Percentiles rank a stretch among this genome's conserved stretches.
Evolutionary conservation across 192 early-diverging fungal species (phyloP).

Genomic region (Geranomyces michiganensis): DNA sequence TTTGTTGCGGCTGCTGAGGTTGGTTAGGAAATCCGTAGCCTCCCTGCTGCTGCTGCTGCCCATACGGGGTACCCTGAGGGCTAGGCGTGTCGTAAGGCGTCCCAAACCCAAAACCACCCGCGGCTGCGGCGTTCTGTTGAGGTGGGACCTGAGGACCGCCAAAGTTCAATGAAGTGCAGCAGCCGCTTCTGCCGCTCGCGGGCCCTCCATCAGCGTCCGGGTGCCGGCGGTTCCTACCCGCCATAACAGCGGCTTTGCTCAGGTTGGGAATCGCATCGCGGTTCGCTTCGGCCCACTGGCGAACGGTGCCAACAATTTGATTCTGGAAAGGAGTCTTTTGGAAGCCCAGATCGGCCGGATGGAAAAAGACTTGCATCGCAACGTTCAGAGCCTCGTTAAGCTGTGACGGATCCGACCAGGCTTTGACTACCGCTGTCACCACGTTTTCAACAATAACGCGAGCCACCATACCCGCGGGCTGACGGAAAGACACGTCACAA

Average conservation of each 20-base stretch:
- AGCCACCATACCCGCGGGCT: slow-evolving; percentile 31
- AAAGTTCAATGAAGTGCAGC: neutral
- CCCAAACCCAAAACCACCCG: neutral
- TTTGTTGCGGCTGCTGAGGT: neutral
- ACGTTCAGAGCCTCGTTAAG: slow-evolving; percentile 13
- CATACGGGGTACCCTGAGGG: neutral
- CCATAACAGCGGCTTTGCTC: slow-evolving; percentile 20
- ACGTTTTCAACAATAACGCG: slow-evolving; percentile 28
- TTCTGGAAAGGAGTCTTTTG: slow-evolving; percentile 22
- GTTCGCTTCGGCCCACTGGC: slow-evolving; percentile 29
- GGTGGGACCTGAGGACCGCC: neutral
- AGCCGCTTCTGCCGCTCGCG: neutral
- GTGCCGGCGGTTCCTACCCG: slow-evolving; percentile 16
- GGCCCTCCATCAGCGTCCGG: neutral
- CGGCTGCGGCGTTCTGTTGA: neutral
- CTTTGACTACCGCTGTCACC: slow-evolving; percentile 29
- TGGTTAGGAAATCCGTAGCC: neutral
- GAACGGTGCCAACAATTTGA: slow-evolving; percentile 26
- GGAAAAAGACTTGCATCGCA: slow-evolving; percentile 37
- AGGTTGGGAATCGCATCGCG: neutral
- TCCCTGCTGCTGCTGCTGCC: neutral
- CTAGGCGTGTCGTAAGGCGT: slow-evolving; percentile 9
- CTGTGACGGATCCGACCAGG: slow-evolving; percentile 13
- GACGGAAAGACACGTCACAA: neutral
- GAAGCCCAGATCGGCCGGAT: slow-evolving; percentile 33